Conservation (phyloP, 2,329 filamentous ascomycete species). For the Plectosphaerella plurivora region DNA sequence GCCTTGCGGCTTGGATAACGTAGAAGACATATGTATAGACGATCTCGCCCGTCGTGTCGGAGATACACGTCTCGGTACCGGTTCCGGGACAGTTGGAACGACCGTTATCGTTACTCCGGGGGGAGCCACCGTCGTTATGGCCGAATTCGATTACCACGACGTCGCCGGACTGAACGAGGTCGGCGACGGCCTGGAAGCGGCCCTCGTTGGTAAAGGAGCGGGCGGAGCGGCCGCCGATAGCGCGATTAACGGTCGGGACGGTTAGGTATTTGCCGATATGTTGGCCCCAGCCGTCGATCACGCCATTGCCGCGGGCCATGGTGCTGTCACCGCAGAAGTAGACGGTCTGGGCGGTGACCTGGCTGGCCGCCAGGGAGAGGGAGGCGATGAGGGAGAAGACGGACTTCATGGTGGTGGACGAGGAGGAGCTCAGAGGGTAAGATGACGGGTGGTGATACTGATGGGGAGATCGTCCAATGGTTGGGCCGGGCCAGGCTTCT, state of each 20-base stretch:
- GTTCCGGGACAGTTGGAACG: conserved; percentile 54
- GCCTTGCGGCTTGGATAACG: conserved; percentile 50
- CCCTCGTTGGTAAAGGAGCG: conserved; percentile 64
- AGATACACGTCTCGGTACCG: conserved; percentile 48
- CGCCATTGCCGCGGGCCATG: conserved; percentile 46
- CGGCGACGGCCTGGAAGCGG: conserved; percentile 54
- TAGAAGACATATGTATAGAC: conserved; percentile 42
- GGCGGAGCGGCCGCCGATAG: conserved; percentile 61
- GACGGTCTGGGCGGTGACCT: conserved; percentile 30
- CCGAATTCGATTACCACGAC: conserved; percentile 69
- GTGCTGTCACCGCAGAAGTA: conserved; percentile 60
- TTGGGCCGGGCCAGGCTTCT: too few relatives aligned
- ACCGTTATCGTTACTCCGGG: conserved; percentile 51
- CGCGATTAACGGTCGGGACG: conserved; percentile 52
- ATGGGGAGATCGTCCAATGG: too few relatives aligned
- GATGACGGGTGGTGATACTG: too few relatives aligned
- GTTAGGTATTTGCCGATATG: conserved; percentile 48
- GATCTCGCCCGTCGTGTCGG: conserved; percentile 9
- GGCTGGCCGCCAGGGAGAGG: conserved; percentile 8
- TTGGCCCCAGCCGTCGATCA: conserved; percentile 56
- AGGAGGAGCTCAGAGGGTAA: too few relatives aligned
- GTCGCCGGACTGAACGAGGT: conserved; percentile 50
- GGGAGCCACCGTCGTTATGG: conserved; percentile 64
- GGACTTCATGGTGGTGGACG: not conserved
- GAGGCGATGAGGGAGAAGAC: conserved; percentile 4